A percentile compares a stretch with the other conserved stretches of the same genome.
Conservation (phyloP, 208 protist species). For the Trypanosoma platydactyli region DNA sequence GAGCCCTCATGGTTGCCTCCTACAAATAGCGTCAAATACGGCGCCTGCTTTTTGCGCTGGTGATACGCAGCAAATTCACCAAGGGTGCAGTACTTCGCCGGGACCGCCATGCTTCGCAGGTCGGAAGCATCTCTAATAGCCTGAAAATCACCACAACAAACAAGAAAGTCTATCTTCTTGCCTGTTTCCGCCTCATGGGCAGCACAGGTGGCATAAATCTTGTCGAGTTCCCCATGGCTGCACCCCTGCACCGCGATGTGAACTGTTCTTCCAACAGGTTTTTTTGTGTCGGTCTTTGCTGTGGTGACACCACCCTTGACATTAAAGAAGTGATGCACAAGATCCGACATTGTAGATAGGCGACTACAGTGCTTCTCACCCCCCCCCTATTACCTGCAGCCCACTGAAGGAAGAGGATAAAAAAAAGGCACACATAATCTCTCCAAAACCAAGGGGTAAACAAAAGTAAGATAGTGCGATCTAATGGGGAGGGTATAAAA, state of each 20-base stretch:
- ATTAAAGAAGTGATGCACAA: constrained; percentile 47
- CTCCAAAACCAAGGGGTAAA: too few relatives aligned
- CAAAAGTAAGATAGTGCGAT: too few relatives aligned
- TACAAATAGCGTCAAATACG: constrained; percentile 98
- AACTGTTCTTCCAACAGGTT: not conserved
- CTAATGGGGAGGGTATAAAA: too few relatives aligned
- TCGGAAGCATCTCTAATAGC: constrained; percentile 91
- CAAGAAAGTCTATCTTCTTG: constrained; percentile 94
- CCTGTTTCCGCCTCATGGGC: constrained; percentile 74
- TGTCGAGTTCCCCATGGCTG: constrained; percentile 97
- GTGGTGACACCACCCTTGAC: constrained; percentile 26
- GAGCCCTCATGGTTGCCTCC: constrained; percentile 99
- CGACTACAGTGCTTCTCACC: not conserved
- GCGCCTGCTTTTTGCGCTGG: constrained; percentile 77
- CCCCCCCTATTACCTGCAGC: not conserved
- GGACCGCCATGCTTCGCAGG: constrained; percentile 93
- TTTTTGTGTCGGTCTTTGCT: not conserved
- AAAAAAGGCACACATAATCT: constrained; percentile 10
- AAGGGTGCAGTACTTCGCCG: constrained; percentile 93
- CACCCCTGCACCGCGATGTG: constrained; percentile 97
- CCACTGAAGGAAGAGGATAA: constrained; percentile 9
- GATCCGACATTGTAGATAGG: constrained; percentile 6
- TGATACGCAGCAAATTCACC: constrained; percentile 97
- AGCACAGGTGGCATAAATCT: constrained; percentile 93
- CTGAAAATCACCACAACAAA: constrained; percentile 99